A percentile compares a stretch with the other conserved stretches of the same genome.
Evolutionary conservation across 2,329 filamentous ascomycete species (phyloP).

Genomic region (Aspergillus latus): DNA sequence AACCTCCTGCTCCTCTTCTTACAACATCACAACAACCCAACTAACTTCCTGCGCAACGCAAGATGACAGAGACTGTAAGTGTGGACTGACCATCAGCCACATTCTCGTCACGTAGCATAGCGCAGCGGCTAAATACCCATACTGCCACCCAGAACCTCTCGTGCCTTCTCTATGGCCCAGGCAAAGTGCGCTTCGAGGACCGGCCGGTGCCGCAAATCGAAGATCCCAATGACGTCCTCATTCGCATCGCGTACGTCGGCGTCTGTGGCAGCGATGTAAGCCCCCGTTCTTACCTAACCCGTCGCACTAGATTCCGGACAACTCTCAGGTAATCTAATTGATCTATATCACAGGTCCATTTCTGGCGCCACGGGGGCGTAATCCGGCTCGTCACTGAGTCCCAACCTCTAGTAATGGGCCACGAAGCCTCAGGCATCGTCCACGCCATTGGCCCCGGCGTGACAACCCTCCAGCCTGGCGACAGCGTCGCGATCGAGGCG

Average conservation of each 20-base stretch:
- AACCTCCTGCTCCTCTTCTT: too few relatives aligned
- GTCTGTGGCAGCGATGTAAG: conserved; percentile 45
- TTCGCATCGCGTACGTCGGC: conserved; percentile 46
- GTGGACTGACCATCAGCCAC: too few relatives aligned
- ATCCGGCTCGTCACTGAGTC: conserved; percentile 27
- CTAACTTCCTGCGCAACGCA: too few relatives aligned
- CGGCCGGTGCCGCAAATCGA: conserved; percentile 37
- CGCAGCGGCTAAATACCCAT: too few relatives aligned
- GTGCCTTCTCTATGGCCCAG: conserved; percentile 43
- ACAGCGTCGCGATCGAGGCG: conserved; percentile 38
- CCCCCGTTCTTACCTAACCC: too few relatives aligned
- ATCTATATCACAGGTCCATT: conserved; percentile 33
- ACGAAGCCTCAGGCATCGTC: conserved; percentile 36
- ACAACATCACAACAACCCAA: too few relatives aligned
- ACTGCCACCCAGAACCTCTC: conserved; percentile 36
- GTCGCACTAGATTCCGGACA: too few relatives aligned
- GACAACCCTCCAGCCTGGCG: conserved; percentile 27
- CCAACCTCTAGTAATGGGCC: conserved; percentile 34
- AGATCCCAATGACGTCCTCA: conserved; percentile 42
- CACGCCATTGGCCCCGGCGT: conserved; percentile 28
- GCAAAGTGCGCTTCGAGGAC: conserved; percentile 40
- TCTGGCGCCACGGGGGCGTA: conserved; percentile 41
- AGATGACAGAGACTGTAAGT: too few relatives aligned
- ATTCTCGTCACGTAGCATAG: too few relatives aligned
- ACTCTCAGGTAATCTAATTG: not conserved